Evolutionary conservation across 306 rosid genomes (phyloP).

Genomic region (Comarum palustre): DNA sequence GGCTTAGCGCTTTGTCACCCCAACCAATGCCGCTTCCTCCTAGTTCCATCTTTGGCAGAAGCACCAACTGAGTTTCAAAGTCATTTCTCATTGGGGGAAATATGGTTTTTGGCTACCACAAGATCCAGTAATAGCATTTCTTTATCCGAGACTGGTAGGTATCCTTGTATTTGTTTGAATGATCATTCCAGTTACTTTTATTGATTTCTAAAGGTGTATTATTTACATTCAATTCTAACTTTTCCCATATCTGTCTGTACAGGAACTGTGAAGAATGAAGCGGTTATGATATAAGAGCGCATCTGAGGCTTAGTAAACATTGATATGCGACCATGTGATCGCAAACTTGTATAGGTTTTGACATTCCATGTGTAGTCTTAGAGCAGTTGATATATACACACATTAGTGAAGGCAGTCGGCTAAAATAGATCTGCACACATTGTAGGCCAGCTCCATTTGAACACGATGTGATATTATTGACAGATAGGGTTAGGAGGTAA

Average conservation of each 20-base stretch:
- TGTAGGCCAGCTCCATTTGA: too few relatives aligned
- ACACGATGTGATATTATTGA: too few relatives aligned
- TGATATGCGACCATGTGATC: too few relatives aligned
- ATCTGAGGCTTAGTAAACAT: neutral
- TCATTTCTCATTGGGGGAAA: slow-evolving; percentile 4
- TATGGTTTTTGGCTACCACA: slow-evolving; percentile 6
- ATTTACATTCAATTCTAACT: neutral
- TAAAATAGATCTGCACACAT: too few relatives aligned
- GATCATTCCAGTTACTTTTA: neutral
- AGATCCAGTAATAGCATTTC: neutral
- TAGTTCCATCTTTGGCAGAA: slow-evolving; percentile 75
- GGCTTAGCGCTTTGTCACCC: slow-evolving; percentile 41
- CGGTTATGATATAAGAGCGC: neutral
- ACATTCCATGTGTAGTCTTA: too few relatives aligned
- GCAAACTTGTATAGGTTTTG: too few relatives aligned
- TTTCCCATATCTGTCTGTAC: neutral
- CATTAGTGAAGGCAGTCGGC: too few relatives aligned
- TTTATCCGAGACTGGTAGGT: neutral
- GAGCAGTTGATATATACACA: too few relatives aligned
- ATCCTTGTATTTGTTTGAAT: neutral
- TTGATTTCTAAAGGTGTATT: neutral
- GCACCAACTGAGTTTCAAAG: slow-evolving; percentile 26
- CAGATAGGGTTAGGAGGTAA: too few relatives aligned
- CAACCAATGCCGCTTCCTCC: slow-evolving; percentile 52
- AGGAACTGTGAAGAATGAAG: neutral